Percentiles rank a stretch among this genome's conserved stretches.
Evolutionary conservation across 331 rosid genomes (phyloP).

Genomic region (Telfairia occidentalis): DNA sequence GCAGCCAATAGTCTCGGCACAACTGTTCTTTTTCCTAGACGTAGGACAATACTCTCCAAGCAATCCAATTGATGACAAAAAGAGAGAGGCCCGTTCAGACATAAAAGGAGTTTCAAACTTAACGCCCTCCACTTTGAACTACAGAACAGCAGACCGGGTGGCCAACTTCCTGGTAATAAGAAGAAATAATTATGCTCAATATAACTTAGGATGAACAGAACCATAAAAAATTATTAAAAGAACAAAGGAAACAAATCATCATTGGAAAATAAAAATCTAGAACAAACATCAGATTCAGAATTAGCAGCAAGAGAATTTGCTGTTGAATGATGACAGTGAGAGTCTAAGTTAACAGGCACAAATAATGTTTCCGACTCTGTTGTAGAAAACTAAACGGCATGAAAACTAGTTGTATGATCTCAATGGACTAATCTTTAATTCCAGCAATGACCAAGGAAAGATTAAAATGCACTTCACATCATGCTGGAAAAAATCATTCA

Average conservation of each 20-base stretch:
- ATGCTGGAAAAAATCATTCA: background rate
- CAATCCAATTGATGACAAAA: slow-evolving; percentile 45
- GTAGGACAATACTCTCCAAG: slow-evolving; percentile 55
- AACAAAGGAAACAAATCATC: background rate
- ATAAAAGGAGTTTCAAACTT: slow-evolving; percentile 51
- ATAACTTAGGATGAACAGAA: background rate
- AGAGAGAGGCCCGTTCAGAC: slow-evolving; percentile 52
- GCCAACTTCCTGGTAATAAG: slow-evolving; percentile 30
- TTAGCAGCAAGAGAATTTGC: background rate
- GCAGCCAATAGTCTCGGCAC: slow-evolving; percentile 22
- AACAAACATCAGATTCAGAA: background rate
- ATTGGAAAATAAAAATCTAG: background rate
- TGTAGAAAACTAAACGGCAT: background rate
- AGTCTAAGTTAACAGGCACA: background rate
- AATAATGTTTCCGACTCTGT: background rate
- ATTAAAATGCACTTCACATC: background rate
- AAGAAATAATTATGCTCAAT: background rate
- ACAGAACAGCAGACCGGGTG: slow-evolving; percentile 27
- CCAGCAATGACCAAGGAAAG: background rate
- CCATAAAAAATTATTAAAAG: background rate
- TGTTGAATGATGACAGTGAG: too few species aligned
- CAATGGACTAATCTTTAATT: background rate
- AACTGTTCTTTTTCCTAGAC: slow-evolving; percentile 44
- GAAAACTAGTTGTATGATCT: background rate
- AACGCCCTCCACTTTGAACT: slow-evolving; percentile 43